Base-by-base conservation (phyloP, 2,329 filamentous ascomycete species). In the Fusarium pseudoanthophilum region DNA sequence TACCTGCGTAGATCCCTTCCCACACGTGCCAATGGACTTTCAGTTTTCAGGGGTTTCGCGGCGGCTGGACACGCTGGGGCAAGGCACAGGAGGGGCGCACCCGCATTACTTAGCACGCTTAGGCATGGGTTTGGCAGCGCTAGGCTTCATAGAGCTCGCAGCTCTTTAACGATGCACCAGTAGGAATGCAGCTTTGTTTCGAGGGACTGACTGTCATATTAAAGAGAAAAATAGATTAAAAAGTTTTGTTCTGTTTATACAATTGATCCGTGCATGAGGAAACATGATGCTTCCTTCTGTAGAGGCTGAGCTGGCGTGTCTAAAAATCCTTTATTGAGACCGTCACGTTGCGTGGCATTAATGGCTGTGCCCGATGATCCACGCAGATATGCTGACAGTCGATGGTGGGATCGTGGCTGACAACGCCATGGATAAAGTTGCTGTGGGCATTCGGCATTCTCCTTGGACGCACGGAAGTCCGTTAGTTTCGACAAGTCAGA, bases 371-470 rank as follows among this genome's bases (percentile, higher is more conserved):
- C 43, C 39, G 46, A 45, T 71, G 52, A 72, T 74, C 62, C 52
- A 43, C 52, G 67, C 63, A 59, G 60, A 24, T 60, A 74, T 69
- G 71, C 71, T 74, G 71, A 72, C 67, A 69, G 30, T 52, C 45
- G 20, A 55, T 56, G 18, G 40, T 51, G 36, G 56, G 52, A 55
- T 60, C 53, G 67, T 74, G 64, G 68, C 68, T 69, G 68, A 66
- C 56, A 57, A 53, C 68, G 53, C 64, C 57, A 72, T 72, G 43
- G 32, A 59, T 53, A 30, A 39, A 42, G 37, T 52, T 51, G 26
- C 56, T 61, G 28, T 49, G 45, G 21, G 65, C 42, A 43, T 39
- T 69, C 59, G 21, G 65, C 42, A 43, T 39, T 69, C 59, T 72
- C 64, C 67, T 57, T 48, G 32, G 24, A 24, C 40, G 39, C 30